Conservation (phyloP, 108 stramenopile genomes). For the Skeletonema grethae region DNA sequence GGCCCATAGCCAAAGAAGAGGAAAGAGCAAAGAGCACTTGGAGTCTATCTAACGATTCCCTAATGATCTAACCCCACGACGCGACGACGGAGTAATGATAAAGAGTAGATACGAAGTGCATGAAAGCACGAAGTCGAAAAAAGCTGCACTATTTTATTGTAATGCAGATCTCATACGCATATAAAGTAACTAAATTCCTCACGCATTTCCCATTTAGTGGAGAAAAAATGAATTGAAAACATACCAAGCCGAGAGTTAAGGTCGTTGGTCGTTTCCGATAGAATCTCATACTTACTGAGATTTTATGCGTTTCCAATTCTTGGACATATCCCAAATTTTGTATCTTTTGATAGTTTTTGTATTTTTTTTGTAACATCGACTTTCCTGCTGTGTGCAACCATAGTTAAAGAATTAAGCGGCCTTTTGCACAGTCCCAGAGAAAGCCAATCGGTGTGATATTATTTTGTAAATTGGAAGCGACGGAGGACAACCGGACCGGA, state of each 20-base stretch:
- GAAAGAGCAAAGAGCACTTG: too few species aligned
- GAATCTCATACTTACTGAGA: slow-evolving; percentile 42
- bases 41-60: too few species aligned
- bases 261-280: slow-evolving; percentile 47
- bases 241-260: slow-evolving; percentile 32
- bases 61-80: too few species aligned
- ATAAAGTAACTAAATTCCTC: slow-evolving; percentile 52
- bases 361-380: slow-evolving; percentile 13
- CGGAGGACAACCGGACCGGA: slow-evolving; percentile 27
- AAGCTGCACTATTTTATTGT: slow-evolving; percentile 2
- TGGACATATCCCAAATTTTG: slow-evolving; percentile 34
- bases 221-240: slow-evolving; percentile 54
- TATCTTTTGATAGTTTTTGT: slow-evolving; percentile 21
- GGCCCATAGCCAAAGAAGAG: too few species aligned
- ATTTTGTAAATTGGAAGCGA: slow-evolving; percentile 27
- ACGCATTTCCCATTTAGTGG: slow-evolving; percentile 20
- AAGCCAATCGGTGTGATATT: slow-evolving; percentile 25
- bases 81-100: too few species aligned
- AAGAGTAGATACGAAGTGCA: too few species aligned
- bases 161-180: slow-evolving; percentile 13
- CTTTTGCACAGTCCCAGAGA: slow-evolving; percentile 1
- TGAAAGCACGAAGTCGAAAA: neutral
- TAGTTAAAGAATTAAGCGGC: slow-evolving; percentile 14
- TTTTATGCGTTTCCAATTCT: slow-evolving; percentile 54
- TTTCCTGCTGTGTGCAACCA: slow-evolving; percentile 7